phyloP scores from a whole-genome alignment of 768 basidiomycete genomes.

The Dioszegia hungarica region DNA sequence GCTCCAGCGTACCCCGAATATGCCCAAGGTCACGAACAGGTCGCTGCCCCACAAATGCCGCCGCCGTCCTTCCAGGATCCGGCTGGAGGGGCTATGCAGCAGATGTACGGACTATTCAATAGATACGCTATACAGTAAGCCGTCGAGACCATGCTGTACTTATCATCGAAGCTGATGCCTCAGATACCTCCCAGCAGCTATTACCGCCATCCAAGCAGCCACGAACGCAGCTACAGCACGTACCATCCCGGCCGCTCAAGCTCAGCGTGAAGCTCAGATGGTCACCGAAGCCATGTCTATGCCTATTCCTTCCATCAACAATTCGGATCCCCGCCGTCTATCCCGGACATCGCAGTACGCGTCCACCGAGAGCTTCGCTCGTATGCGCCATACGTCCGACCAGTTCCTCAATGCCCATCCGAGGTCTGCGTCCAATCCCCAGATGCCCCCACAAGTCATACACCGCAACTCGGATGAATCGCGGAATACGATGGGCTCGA shows the following conservation, averaged over 20 bases:
- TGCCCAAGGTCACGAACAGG: conserved; percentile 9
- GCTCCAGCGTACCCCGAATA: conserved; percentile 1
- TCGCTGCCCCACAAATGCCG: conserved; percentile 18
- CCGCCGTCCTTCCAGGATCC: conserved; percentile 48
- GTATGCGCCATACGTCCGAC: background rate
- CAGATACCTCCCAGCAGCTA: conserved; percentile 36
- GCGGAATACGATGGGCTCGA: background rate
- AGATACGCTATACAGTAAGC: conserved; percentile 44
- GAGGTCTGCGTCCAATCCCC: conserved; percentile 4
- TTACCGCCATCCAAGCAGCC: conserved; percentile 26
- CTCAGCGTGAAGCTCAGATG: conserved; percentile 2
- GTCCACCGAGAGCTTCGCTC: background rate
- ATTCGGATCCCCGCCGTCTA: conserved; percentile 7
- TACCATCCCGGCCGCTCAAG: background rate
- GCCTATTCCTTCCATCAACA: conserved; percentile 36
- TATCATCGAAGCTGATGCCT: background rate
- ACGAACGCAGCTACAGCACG: background rate
- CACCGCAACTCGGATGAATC: conserved; percentile 3
- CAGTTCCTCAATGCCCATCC: background rate
- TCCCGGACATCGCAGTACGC: conserved; percentile 2
- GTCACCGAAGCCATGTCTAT: conserved; percentile 26
- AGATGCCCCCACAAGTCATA: background rate
- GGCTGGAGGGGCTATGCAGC: conserved; percentile 39
- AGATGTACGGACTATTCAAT: conserved; percentile 31
- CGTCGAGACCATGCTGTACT: no score